Evolutionary conservation across 164 flowering plant species (phyloP).

Genomic region (Vitis cinerea): DNA sequence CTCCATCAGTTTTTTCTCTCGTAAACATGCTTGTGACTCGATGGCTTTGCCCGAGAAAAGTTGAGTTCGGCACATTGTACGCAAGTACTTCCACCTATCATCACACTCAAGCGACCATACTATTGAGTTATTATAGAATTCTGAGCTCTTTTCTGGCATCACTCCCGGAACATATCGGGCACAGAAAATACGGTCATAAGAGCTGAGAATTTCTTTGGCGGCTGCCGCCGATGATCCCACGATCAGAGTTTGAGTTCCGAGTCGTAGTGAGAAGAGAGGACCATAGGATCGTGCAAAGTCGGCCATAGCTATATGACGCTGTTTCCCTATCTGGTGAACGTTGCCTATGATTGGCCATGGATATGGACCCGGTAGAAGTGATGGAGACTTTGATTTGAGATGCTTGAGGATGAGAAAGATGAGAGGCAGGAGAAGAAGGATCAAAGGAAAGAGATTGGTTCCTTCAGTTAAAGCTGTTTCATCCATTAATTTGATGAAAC

Average conservation of each 20-base stretch:
- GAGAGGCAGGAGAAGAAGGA: neutral
- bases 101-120: conserved; percentile 26
- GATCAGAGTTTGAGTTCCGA: conserved; percentile 12
- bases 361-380: conserved; percentile 16
- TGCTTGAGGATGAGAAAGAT: neutral
- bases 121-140: conserved; percentile 3
- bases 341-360: conserved; percentile 21
- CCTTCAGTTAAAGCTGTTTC: too few species aligned
- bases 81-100: conserved; percentile 36
- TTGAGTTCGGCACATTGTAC: conserved; percentile 31
- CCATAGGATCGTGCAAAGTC: conserved; percentile 10
- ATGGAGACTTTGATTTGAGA: neutral
- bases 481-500: too few species aligned
- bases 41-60: conserved; percentile 31
- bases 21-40: conserved; percentile 23
- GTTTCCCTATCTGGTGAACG: conserved; percentile 1
- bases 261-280: conserved; percentile 9
- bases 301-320: conserved; percentile 7
- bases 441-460: too few species aligned
- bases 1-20: conserved; percentile 30
- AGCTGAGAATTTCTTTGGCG: conserved; percentile 19
- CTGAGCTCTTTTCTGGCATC: neutral
- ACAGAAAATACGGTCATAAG: conserved; percentile 9
- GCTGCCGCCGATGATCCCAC: conserved; percentile 14
- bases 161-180: neutral